Percentiles rank a stretch among this genome's conserved stretches.
Conservation (phyloP, 208 protist genomes). For the Wallacemonas sp. region DNA sequence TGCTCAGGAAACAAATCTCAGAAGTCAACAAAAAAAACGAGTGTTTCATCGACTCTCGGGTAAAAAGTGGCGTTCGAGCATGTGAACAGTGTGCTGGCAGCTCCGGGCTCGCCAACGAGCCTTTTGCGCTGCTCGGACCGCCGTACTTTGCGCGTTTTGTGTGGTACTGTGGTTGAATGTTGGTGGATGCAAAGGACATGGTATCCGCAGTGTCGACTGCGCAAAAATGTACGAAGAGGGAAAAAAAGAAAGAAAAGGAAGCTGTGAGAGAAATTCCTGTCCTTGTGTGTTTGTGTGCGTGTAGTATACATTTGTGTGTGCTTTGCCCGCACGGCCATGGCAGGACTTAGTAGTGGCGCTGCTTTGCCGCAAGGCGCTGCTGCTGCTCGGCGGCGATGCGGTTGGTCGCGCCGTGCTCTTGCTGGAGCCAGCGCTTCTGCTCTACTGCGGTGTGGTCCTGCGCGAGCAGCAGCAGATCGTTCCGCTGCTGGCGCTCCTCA, state of each 20-base stretch:
- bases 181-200: no score
- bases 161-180: no score
- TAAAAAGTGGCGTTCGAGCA: no score
- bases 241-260: constrained; percentile 13
- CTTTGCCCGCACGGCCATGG: constrained; percentile 8
- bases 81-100: no score
- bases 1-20: no score
- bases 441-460: constrained; percentile 66
- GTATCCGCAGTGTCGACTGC: no score
- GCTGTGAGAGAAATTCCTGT: not conserved
- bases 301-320: not conserved
- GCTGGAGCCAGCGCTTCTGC: constrained; percentile 67
- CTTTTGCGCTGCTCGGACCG: no score
- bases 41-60: no score
- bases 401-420: constrained; percentile 66
- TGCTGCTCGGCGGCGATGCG: constrained; percentile 41
- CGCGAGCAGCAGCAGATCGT: constrained; percentile 63
- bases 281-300: not conserved
- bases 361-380: not conserved
- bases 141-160: no score
- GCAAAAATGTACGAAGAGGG: no score
- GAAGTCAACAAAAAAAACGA: no score
- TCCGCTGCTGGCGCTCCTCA: constrained; percentile 50
- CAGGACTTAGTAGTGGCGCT: constrained; percentile 2
- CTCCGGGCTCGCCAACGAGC: no score